Evolutionary conservation across 2,329 filamentous ascomycete species (phyloP), one percentile per base, ranked within the genome.

Genomic region (Magnaporthales sp.): DNA sequence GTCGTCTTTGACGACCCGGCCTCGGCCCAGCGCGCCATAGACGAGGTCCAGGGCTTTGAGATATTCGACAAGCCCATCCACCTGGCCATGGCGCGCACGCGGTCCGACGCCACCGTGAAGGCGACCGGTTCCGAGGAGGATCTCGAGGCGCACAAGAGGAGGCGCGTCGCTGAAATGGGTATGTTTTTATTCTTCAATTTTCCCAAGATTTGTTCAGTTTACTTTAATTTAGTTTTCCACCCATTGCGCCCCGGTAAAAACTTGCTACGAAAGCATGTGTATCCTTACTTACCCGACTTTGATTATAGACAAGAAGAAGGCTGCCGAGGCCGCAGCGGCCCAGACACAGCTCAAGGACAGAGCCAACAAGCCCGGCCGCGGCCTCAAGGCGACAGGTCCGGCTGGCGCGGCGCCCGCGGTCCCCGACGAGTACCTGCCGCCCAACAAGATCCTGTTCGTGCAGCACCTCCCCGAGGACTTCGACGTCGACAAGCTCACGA

Each of bases 391-490:
- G 66, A 94, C 94, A 81, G 84, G n/a, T 85, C 88, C 72, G 87
- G 88, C 58, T 6, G 83, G 87, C 10, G 84, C 87, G 1, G 84
- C 87, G 8, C 83, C 87, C 15, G 83, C 87, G 1, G 89, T 98
- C 22, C 93, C 93, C n/a, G 95, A 98, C 84, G 95, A 99, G 79
- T 98, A 97, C 77, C 86, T 98, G 4, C 94, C 94, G 4, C 94
- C 95, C 46, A 98, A 98, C 86, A 97, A 97, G 81, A 96, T 93
- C 71, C 85, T 99, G 46, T 96, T 98, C 80, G 82, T 98, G 68
- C 92, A 96, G 80, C 94, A 98, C 73, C 80, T 99, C 46, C 93
- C 95, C 9, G 91, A 94, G 70, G 91, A 92, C 70, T 92, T 91
- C 78, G 91, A 91, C 76, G 87, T 91, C 73, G 93, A 96, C 70